A percentile compares a stretch with the other conserved stretches of the same genome.
Conservation (phyloP, 768 basidiomycete genomes). For the Pholiota microspora region DNA sequence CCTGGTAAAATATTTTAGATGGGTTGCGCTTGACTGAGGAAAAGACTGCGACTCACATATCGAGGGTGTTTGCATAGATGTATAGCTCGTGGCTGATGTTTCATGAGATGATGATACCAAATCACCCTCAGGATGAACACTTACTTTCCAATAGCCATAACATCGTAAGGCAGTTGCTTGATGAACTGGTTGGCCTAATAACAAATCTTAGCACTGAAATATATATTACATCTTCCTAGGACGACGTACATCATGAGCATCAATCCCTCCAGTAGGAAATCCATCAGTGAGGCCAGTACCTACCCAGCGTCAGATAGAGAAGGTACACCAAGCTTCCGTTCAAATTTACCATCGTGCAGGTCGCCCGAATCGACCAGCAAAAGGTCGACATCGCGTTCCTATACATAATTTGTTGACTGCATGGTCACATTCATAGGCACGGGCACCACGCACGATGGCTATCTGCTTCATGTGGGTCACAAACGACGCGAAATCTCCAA, state of each 20-base stretch:
- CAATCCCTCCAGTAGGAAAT: constrained; percentile 64
- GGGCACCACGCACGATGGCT: constrained; percentile 46
- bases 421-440: neutral
- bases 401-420: neutral
- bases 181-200: constrained; percentile 73
- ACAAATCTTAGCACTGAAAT: neutral
- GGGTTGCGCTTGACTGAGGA: neutral
- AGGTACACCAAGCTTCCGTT: neutral
- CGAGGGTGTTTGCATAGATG: constrained; percentile 60
- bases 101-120: neutral
- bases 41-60: constrained; percentile 45
- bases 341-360: constrained; percentile 58
- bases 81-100: constrained; percentile 76
- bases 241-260: constrained; percentile 66
- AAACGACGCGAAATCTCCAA: constrained; percentile 87
- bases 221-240: no score
- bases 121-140: constrained; percentile 24
- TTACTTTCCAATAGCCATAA: constrained; percentile 83
- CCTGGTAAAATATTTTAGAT: constrained; percentile 28
- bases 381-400: constrained; percentile 77
- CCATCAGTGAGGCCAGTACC: constrained; percentile 81
- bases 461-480: constrained; percentile 77
- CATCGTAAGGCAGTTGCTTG: constrained; percentile 71
- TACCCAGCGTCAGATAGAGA: constrained; percentile 17
- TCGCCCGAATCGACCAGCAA: constrained; percentile 84